Evolutionary conservation across 805 yeast genomes (phyloP).

Genomic region (Starmerella tilneyi): DNA sequence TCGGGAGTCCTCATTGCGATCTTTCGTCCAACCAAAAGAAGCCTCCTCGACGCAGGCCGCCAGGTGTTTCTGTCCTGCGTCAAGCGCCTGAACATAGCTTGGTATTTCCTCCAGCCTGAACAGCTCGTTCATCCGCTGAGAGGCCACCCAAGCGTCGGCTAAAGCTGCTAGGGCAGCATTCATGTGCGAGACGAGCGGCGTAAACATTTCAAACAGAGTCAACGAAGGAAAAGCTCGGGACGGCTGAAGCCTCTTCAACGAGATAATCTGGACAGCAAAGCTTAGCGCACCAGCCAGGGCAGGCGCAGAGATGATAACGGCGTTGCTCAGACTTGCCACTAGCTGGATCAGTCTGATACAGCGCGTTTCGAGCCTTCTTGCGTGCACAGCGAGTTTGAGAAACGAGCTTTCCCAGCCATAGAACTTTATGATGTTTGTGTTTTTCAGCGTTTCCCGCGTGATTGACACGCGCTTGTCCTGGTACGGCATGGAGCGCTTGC

Average conservation of each 20-base stretch:
- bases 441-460: conserved; percentile 64
- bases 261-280: conserved; percentile 15
- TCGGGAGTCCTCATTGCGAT: conserved; percentile 32
- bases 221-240: conserved; percentile 18
- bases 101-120: conserved; percentile 33
- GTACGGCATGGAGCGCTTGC: background rate
- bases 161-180: conserved; percentile 38
- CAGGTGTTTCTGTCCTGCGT: no score
- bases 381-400: background rate
- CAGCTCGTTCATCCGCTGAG: conserved; percentile 17
- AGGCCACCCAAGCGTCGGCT: conserved; percentile 32
- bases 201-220: conserved; percentile 15
- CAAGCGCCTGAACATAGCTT: no score
- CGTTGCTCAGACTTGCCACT: background rate
- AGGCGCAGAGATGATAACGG: conserved; percentile 10
- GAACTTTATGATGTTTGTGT: conserved; percentile 69
- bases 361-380: background rate
- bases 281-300: conserved; percentile 14
- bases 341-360: background rate
- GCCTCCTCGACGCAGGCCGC: conserved; percentile 5
- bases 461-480: conserved; percentile 20
- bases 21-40: conserved; percentile 7
- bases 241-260: conserved; percentile 6
- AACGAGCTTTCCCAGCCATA: conserved; percentile 67
- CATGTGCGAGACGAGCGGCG: conserved; percentile 27